Conservation (phyloP, 2,329 filamentous ascomycete species). For the Mycocentrospora acerina region DNA sequence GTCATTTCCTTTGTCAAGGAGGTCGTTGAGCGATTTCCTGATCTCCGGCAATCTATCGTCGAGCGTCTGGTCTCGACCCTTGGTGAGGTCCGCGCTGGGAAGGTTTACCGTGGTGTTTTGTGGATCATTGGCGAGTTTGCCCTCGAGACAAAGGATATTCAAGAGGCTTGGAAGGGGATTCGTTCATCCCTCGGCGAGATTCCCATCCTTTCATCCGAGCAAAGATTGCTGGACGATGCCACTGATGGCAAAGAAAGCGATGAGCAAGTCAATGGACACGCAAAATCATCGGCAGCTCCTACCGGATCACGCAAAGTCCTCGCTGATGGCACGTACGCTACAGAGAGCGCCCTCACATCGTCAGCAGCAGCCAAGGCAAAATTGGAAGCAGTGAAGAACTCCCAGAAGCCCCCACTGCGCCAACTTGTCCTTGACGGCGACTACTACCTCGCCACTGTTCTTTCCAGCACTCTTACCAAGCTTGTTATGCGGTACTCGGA, state of each 20-base stretch:
- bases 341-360: conserved; percentile 92
- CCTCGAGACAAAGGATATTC: conserved; percentile 87
- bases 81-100: conserved; percentile 90
- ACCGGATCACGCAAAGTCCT: conserved; percentile 88
- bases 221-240: conserved; percentile 83
- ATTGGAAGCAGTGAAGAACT: conserved; percentile 93
- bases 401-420: conserved; percentile 90
- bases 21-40: conserved; percentile 96
- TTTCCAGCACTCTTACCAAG: conserved; percentile 96
- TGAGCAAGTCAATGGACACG: conserved; percentile 77
- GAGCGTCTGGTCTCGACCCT: conserved; percentile 86
- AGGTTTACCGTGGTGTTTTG: conserved; percentile 93
- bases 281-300: conserved; percentile 68
- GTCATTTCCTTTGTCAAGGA: conserved; percentile 99
- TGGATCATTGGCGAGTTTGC: conserved; percentile 99
- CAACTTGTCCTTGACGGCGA: conserved; percentile 93
- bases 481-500: conserved; percentile 97
- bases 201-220: conserved; percentile 92
- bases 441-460: conserved; percentile 91
- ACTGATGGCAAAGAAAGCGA: conserved; percentile 59
- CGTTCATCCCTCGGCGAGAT: conserved; percentile 93
- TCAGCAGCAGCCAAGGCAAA: conserved; percentile 86
- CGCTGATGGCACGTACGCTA: conserved; percentile 95
- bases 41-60: conserved; percentile 83
- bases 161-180: conserved; percentile 96